phyloP scores from a whole-genome alignment of 306 rosid species.

The Hippophae rhamnoides region DNA sequence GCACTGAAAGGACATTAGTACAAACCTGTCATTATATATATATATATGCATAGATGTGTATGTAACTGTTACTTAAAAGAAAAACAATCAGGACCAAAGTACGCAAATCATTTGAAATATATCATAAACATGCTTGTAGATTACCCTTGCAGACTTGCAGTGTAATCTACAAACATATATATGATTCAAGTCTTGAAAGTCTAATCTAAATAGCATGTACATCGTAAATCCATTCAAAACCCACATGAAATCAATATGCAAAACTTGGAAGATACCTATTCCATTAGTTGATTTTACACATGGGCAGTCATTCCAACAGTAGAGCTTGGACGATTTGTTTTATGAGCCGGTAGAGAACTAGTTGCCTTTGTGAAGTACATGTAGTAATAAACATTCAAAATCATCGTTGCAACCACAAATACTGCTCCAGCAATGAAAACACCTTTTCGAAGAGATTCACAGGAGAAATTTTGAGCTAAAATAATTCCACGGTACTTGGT shows the following conservation, averaged over 20 bases:
- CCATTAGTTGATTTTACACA: conserved; percentile 27
- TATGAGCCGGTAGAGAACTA: conserved; percentile 40
- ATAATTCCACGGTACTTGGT: conserved; percentile 69
- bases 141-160: no score
- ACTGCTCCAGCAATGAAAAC: conserved; percentile 80
- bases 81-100: no score
- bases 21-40: no score
- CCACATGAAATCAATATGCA: conserved; percentile 16
- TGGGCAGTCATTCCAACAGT: conserved; percentile 78
- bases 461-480: conserved; percentile 71
- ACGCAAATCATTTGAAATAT: no score
- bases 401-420: conserved; percentile 79
- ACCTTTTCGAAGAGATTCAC: conserved; percentile 83
- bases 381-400: conserved; percentile 79
- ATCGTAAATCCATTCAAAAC: conserved; percentile 18
- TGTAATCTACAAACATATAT: no score
- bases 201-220: conserved; percentile 8
- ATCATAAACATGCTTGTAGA: no score
- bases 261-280: conserved; percentile 13
- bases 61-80: no score
- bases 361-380: conserved; percentile 89
- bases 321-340: conserved; percentile 59
- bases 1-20: no score
- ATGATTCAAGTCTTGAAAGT: no score
- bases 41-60: no score